Percentiles rank a stretch among this genome's conserved stretches.
These are phyloP conservation scores for Podila epicladia DNA, from an alignment of 192 early-diverging fungal species.

Conservation along the genomic window DNA sequence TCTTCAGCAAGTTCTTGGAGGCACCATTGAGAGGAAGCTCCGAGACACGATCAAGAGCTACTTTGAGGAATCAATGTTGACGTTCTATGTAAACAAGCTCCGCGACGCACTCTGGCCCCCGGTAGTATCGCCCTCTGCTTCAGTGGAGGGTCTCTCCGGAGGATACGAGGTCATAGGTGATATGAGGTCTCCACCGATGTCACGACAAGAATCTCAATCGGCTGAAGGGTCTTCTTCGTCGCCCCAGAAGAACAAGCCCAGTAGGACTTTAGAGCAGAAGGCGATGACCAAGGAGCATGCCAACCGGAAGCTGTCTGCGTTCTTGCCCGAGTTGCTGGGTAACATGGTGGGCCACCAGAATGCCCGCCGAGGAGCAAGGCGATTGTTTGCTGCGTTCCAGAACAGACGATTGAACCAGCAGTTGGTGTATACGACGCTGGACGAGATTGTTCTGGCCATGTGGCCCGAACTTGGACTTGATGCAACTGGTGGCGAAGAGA, in stretches of 20 bases:
- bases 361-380: conserved; percentile 75
- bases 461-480: conserved; percentile 71
- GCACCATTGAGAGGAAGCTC: conserved; percentile 81
- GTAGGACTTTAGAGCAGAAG: conserved; percentile 59
- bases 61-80: conserved; percentile 52
- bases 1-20: conserved; percentile 88
- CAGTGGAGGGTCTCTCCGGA: background rate
- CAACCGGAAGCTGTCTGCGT: conserved; percentile 63
- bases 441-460: conserved; percentile 72
- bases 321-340: conserved; percentile 75
- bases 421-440: conserved; percentile 78
- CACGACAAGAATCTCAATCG: background rate
- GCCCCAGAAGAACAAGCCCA: conserved; percentile 6
- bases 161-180: conserved; percentile 19
- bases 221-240: background rate
- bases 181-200: background rate
- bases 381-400: conserved; percentile 79
- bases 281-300: conserved; percentile 57
- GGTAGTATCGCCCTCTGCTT: background rate
- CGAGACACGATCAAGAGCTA: conserved; percentile 51
- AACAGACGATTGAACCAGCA: conserved; percentile 80
- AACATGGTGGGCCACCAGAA: conserved; percentile 87
- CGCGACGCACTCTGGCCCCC: conserved; percentile 66
- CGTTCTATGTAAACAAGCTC: conserved; percentile 52
- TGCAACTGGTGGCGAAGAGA: no score